Conservation (phyloP, 1,284 basidiomycete genomes). For the Naganishia cerealis region DNA sequence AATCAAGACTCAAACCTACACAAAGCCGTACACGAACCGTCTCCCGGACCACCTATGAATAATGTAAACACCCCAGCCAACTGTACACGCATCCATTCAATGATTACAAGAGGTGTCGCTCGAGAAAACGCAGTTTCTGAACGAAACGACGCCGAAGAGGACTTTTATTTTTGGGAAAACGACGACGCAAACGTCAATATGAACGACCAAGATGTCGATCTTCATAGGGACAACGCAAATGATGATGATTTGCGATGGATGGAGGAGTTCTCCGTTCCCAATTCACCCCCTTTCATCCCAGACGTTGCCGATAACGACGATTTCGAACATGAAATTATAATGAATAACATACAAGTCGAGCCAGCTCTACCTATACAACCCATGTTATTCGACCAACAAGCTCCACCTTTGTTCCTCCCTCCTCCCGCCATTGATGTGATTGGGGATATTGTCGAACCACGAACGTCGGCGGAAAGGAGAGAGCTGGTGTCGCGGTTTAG, state of each 20-base stretch:
- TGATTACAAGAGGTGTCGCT: background rate
- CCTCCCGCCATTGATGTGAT: background rate
- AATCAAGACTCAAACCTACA: too few relatives aligned
- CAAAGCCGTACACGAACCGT: too few relatives aligned
- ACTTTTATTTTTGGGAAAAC: too few relatives aligned
- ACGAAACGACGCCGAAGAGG: too few relatives aligned
- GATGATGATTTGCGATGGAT: too few relatives aligned
- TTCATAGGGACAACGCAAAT: too few relatives aligned
- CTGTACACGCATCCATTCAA: background rate
- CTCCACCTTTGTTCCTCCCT: background rate
- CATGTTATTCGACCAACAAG: background rate
- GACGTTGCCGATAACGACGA: background rate
- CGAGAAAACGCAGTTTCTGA: background rate
- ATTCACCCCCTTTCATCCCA: background rate
- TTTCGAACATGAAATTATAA: background rate
- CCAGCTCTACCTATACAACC: background rate
- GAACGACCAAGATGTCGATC: too few relatives aligned
- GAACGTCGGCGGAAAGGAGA: background rate
- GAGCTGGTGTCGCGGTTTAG: constrained; percentile 1
- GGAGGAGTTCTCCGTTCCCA: background rate
- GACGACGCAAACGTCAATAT: too few relatives aligned
- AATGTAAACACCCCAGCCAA: background rate
- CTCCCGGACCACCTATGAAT: background rate
- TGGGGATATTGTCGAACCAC: background rate
- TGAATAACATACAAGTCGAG: background rate